These are phyloP conservation scores for Aspergillus avenaceus DNA, from an alignment of 495 filamentous ascomycete genomes.

Conservation along the genomic window DNA sequence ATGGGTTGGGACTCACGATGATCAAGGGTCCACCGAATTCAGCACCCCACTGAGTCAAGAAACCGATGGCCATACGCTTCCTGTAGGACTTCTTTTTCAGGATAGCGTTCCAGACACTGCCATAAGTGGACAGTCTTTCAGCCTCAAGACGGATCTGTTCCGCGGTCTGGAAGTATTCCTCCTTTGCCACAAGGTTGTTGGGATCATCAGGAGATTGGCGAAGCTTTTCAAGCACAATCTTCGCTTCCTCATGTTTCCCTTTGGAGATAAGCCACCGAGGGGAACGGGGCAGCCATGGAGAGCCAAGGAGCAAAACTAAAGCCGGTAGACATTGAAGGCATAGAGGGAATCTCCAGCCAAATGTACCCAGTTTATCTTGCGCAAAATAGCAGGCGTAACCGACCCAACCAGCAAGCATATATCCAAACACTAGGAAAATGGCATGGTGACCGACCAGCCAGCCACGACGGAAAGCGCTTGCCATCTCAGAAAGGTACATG, in stretches of 20 bases:
- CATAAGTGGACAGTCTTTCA: conserved; percentile 20
- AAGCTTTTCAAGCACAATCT: conserved; percentile 26
- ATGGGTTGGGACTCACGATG: conserved; percentile 20
- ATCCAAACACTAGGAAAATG: conserved; percentile 40
- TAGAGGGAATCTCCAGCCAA: conserved; percentile 45
- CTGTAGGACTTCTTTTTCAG: conserved; percentile 39
- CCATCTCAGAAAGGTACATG: conserved; percentile 41
- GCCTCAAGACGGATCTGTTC: conserved; percentile 36
- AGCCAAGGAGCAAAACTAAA: conserved; percentile 35
- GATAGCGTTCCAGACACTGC: conserved; percentile 31
- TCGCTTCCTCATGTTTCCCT: conserved; percentile 34
- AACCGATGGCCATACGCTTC: conserved; percentile 39
- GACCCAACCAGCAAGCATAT: conserved; percentile 40
- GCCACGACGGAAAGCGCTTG: conserved; percentile 31
- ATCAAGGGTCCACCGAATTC: conserved; percentile 37
- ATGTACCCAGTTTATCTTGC: conserved; percentile 23
- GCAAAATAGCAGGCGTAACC: conserved; percentile 42
- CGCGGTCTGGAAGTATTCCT: conserved; percentile 37
- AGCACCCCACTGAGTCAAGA: conserved; percentile 36
- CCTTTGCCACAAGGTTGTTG: conserved; percentile 27
- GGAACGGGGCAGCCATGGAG: conserved; percentile 36
- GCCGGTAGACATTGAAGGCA: conserved; percentile 39
- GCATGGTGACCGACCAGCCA: conserved; percentile 36
- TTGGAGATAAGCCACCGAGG: conserved; percentile 45
- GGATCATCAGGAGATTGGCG: conserved; percentile 29